phyloP scores from a whole-genome alignment of 1,139 yeast genomes.

The Protomyces arabidopsidicola region DNA sequence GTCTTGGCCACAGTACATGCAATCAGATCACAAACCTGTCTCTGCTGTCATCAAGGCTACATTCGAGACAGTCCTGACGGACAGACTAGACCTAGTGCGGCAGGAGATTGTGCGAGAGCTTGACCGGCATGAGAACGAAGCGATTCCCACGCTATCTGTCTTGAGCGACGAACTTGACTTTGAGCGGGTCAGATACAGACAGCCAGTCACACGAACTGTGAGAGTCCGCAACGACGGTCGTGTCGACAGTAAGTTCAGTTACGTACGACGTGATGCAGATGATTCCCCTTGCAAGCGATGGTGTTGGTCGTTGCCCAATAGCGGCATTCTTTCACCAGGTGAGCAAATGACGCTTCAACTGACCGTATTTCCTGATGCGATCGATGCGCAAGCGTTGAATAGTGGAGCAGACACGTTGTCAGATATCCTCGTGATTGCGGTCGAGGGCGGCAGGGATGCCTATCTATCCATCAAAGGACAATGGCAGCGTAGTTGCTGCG shows the following conservation, averaged over 20 bases:
- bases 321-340: background rate
- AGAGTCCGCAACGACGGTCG: slow-evolving; percentile 2
- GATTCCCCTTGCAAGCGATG: slow-evolving; percentile 7
- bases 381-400: slow-evolving; percentile 12
- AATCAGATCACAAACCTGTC: slow-evolving; percentile 78
- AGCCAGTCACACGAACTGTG: background rate
- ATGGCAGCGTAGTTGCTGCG: slow-evolving; percentile 25
- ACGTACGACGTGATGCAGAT: background rate
- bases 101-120: slow-evolving; percentile 6
- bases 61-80: slow-evolving; percentile 20
- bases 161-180: slow-evolving; percentile 17
- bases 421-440: slow-evolving; percentile 26
- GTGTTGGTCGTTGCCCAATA: slow-evolving; percentile 11
- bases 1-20: slow-evolving; percentile 40
- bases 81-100: slow-evolving; percentile 5
- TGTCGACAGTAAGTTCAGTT: background rate
- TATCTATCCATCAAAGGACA: slow-evolving; percentile 18
- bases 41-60: slow-evolving; percentile 44
- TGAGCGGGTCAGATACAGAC: background rate
- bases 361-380: slow-evolving; percentile 3
- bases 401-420: slow-evolving; percentile 4
- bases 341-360: slow-evolving; percentile 1
- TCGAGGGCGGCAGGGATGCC: slow-evolving; percentile 24
- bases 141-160: slow-evolving; percentile 6
- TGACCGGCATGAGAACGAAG: slow-evolving; percentile 28